Evolutionary conservation across 2,329 filamentous ascomycete species (phyloP).

Genomic region (Hypoxylon sp.): DNA sequence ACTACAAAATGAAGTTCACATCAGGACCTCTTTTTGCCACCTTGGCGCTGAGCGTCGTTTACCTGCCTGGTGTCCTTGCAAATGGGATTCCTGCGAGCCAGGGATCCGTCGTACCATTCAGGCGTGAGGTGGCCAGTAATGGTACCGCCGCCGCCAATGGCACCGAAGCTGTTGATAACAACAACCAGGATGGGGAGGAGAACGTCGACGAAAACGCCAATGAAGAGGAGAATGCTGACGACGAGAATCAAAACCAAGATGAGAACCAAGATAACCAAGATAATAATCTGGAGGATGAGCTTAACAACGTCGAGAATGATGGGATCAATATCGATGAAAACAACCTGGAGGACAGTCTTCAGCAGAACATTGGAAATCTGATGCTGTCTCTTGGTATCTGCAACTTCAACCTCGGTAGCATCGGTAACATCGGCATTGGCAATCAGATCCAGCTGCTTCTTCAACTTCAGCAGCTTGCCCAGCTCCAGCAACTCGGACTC

Average conservation of each 20-base stretch:
- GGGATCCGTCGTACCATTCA: slow-evolving; percentile 26
- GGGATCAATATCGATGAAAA: slow-evolving; percentile 40
- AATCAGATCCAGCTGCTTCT: slow-evolving; percentile 51
- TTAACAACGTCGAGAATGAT: slow-evolving; percentile 33
- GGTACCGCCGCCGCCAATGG: slow-evolving; percentile 39
- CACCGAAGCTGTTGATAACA: slow-evolving; percentile 36
- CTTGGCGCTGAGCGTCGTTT: slow-evolving; percentile 49
- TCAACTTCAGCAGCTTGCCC: slow-evolving; percentile 51
- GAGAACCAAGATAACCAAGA: slow-evolving; percentile 32
- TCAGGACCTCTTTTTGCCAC: slow-evolving; percentile 46
- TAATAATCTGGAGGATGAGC: slow-evolving; percentile 31
- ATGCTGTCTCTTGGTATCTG: slow-evolving; percentile 50
- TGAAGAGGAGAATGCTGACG: slow-evolving; percentile 30
- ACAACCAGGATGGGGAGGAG: slow-evolving; percentile 30
- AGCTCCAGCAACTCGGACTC: slow-evolving; percentile 50
- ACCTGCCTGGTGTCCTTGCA: slow-evolving; percentile 44
- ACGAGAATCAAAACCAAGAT: slow-evolving; percentile 28
- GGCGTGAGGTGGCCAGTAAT: slow-evolving; percentile 35
- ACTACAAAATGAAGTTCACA: slow-evolving; percentile 49
- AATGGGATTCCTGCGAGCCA: slow-evolving; percentile 24
- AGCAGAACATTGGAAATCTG: slow-evolving; percentile 43
- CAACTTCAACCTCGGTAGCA: slow-evolving; percentile 48
- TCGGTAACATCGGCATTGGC: slow-evolving; percentile 45
- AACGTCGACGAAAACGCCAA: slow-evolving; percentile 29
- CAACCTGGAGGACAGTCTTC: slow-evolving; percentile 36